These are phyloP conservation scores for Cucurbita maxima DNA, from an alignment of 306 rosid genomes.

Conservation along the genomic window DNA sequence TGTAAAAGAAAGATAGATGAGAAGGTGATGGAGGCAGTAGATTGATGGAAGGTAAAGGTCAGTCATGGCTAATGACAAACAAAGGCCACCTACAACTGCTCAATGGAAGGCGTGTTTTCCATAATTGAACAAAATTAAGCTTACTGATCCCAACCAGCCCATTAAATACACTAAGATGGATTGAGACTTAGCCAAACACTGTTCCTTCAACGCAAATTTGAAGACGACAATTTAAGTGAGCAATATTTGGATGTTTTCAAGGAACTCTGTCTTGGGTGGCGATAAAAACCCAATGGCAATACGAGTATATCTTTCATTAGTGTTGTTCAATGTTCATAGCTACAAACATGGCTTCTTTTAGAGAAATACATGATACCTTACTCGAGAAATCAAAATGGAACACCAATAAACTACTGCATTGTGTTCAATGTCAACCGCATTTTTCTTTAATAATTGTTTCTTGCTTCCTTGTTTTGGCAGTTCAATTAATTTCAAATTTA, in stretches of 20 bases:
- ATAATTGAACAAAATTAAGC: not conserved
- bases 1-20: not conserved
- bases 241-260: not conserved
- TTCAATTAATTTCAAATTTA: not conserved
- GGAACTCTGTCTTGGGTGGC: not conserved
- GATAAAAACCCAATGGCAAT: not conserved
- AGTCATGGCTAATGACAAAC: not conserved
- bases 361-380: not conserved
- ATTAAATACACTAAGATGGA: not conserved
- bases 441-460: not conserved
- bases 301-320: not conserved
- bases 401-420: not conserved
- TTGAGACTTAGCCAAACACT: not conserved
- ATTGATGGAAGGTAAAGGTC: not conserved
- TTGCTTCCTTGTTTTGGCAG: not conserved
- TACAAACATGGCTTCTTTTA: not conserved
- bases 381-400: not conserved
- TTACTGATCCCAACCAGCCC: not conserved
- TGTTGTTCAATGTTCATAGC: not conserved
- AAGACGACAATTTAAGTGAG: not conserved
- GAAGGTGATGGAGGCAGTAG: not conserved
- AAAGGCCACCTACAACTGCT: not conserved
- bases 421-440: not conserved
- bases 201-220: not conserved
- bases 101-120: not conserved